Evolutionary conservation across 768 basidiomycete species (phyloP).

Genomic region (Leccinum olivaceopallidum): DNA sequence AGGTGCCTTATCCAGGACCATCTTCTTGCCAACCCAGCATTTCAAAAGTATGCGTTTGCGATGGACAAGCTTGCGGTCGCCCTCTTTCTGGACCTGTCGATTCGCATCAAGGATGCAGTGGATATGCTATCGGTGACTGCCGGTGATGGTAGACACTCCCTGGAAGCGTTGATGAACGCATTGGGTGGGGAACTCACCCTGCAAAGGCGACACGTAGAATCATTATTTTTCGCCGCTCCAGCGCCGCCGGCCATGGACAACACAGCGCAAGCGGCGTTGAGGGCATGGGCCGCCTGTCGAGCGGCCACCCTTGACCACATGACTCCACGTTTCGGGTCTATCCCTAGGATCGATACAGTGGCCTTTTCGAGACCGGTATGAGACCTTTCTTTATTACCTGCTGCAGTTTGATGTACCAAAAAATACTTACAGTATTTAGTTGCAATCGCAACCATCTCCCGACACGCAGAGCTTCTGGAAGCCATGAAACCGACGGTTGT

Average conservation of each 20-base stretch:
- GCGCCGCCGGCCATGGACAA: conserved; percentile 19
- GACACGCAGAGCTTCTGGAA: conserved; percentile 47
- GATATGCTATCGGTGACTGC: conserved; percentile 41
- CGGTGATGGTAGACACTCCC: conserved; percentile 30
- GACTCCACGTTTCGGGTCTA: conserved; percentile 10
- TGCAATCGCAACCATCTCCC: conserved; percentile 46
- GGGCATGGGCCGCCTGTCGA: conserved; percentile 47
- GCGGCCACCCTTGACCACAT: conserved; percentile 32
- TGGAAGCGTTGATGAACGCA: conserved; percentile 34
- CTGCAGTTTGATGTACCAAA: conserved; percentile 1
- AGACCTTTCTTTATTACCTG: not conserved
- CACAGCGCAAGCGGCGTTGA: conserved; percentile 32
- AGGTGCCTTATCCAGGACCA: conserved; percentile 30
- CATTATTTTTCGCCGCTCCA: conserved; percentile 31
- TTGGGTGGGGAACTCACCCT: conserved; percentile 40
- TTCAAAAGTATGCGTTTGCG: conserved; percentile 41
- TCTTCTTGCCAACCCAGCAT: conserved; percentile 32
- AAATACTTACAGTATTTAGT: conserved; percentile 37
- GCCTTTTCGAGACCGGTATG: conserved; percentile 35
- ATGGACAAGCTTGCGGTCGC: conserved; percentile 48
- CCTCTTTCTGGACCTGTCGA: conserved; percentile 39
- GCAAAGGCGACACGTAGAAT: conserved; percentile 25
- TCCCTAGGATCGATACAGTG: conserved; percentile 25
- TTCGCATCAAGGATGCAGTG: conserved; percentile 37
- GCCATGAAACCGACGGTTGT: conserved; percentile 45